Evolutionary conservation across 2,329 filamentous ascomycete species (phyloP).

Genomic region (Xylariaceae sp.): DNA sequence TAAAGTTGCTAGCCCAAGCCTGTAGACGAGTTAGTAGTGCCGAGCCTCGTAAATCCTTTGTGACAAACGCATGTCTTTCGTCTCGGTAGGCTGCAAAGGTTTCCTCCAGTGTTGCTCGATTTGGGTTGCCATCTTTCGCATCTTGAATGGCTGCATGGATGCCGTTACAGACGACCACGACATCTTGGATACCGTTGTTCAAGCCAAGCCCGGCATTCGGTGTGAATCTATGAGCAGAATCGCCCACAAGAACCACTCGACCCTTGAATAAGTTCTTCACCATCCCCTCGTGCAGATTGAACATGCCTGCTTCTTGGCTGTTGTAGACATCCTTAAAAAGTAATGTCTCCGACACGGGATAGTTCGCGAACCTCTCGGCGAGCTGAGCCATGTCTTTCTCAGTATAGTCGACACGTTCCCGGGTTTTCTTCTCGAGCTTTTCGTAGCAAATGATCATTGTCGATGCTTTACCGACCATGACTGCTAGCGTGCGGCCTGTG

Average conservation of each 20-base stretch:
- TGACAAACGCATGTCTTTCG: neutral
- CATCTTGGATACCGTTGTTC: neutral
- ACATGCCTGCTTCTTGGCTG: neutral
- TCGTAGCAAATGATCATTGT: neutral
- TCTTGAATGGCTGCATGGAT: neutral
- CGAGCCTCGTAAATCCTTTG: neutral
- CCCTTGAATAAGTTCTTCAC: neutral
- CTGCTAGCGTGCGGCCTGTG: neutral
- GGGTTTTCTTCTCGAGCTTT: neutral
- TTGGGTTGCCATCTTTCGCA: neutral
- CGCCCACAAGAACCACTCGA: neutral
- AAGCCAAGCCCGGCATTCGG: neutral
- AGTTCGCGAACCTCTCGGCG: neutral
- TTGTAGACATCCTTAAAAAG: neutral
- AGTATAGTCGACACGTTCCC: neutral
- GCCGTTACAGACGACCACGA: neutral
- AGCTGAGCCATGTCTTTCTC: neutral
- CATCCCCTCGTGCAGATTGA: neutral
- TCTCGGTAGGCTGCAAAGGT: neutral
- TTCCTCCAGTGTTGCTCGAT: neutral
- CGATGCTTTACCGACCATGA: neutral
- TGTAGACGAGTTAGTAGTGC: neutral
- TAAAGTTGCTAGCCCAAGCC: neutral
- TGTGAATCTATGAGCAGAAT: neutral
- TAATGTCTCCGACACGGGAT: neutral